Conservation (phyloP, 1,139 yeast species). For the Suhomyces anneliseae region DNA sequence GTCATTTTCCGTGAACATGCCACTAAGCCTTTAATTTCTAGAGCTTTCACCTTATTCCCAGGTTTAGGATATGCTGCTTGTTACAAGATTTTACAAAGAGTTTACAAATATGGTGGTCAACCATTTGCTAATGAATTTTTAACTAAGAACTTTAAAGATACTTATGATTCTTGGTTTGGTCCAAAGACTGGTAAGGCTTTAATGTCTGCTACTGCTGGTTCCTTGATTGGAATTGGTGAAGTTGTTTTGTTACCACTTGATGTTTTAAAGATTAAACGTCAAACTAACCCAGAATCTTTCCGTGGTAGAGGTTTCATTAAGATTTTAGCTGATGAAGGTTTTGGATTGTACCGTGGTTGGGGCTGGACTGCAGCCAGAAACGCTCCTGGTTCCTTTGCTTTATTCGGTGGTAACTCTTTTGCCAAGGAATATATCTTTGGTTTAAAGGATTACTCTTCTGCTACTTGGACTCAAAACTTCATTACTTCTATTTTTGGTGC, state of each 20-base stretch:
- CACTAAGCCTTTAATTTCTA: conserved; percentile 61
- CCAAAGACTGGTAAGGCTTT: conserved; percentile 95
- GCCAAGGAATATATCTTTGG: conserved; percentile 95
- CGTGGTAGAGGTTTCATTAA: conserved; percentile 93
- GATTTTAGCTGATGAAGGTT: conserved; percentile 87
- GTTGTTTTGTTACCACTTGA: conserved; percentile 93
- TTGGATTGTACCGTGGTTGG: conserved; percentile 95
- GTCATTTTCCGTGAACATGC: conserved; percentile 90
- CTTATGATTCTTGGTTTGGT: conserved; percentile 79
- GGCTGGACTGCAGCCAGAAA: conserved; percentile 99
- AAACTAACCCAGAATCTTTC: conserved; percentile 97
- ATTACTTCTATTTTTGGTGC: conserved; percentile 98
- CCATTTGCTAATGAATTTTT: conserved; percentile 96
- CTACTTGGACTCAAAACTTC: conserved; percentile 95
- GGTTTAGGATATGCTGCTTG: conserved; percentile 99
- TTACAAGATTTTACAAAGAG: conserved; percentile 94
- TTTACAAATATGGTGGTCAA: conserved; percentile 98
- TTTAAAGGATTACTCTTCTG: conserved; percentile 78
- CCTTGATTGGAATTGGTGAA: conserved; percentile 96
- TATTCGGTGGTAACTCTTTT: conserved; percentile 97
- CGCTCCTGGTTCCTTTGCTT: conserved; percentile 97
- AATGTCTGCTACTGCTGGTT: conserved; percentile 96
- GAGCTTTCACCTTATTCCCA: conserved; percentile 86
- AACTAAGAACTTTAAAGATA: conserved; percentile 66
- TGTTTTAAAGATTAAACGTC: conserved; percentile 96